Percentiles rank a stretch among this genome's conserved stretches.
phyloP scores from a whole-genome alignment of 2,329 filamentous ascomycete species.

The Pseudocercospora cruenta region DNA sequence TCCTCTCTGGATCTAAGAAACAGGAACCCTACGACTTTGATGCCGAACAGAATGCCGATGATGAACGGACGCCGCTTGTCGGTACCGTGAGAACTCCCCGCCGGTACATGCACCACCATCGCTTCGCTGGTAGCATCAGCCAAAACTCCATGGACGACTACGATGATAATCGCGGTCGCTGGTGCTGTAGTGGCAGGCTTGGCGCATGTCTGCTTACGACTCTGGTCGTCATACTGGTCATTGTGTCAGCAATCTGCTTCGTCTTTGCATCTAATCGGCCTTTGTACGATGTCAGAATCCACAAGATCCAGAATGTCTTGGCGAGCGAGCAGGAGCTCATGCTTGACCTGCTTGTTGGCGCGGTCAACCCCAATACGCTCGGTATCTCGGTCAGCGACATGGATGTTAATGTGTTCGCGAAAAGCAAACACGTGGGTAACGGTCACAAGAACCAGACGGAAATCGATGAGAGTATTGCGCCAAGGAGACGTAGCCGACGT shows the following conservation, averaged over 20 bases:
- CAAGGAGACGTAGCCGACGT: constrained; percentile 14
- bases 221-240: constrained; percentile 76
- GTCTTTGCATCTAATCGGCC: constrained; percentile 91
- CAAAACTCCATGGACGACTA: constrained; percentile 51
- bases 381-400: constrained; percentile 83
- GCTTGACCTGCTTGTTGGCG: constrained; percentile 84
- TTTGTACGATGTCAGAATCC: constrained; percentile 75
- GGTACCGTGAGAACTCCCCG: constrained; percentile 32
- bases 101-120: constrained; percentile 44
- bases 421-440: constrained; percentile 78
- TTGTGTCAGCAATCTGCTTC: constrained; percentile 84
- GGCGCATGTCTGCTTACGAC: constrained; percentile 87
- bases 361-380: constrained; percentile 91
- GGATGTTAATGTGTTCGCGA: constrained; percentile 91
- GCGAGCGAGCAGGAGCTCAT: constrained; percentile 95
- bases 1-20: constrained; percentile 52
- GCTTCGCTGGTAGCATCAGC: constrained; percentile 56
- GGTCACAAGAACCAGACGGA: constrained; percentile 16
- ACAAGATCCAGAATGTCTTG: constrained; percentile 84
- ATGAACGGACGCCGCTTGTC: constrained; percentile 85
- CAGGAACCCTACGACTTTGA: constrained; percentile 73
- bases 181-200: constrained; percentile 60
- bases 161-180: constrained; percentile 14
- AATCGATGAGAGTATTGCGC: neutral
- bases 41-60: constrained; percentile 76